Percentiles rank a stretch among this genome's conserved stretches.
These are phyloP conservation scores for Aspergillus tamarii DNA, from an alignment of 2,329 filamentous ascomycete species.

Conservation along the genomic window DNA sequence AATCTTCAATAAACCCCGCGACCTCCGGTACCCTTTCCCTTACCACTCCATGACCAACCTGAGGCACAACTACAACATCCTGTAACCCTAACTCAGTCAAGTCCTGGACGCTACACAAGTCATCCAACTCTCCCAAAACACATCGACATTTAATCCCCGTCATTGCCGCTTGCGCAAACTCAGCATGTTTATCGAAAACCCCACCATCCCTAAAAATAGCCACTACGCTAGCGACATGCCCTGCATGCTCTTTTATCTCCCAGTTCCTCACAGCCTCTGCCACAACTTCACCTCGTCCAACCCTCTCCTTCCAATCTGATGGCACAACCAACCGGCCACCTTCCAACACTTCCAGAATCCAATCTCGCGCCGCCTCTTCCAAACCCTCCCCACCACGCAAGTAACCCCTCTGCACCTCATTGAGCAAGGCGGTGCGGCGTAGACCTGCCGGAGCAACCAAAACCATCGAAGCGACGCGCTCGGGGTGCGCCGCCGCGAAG, in stretches of 20 bases:
- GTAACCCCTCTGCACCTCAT: conserved; percentile 21
- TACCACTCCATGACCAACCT: conserved; percentile 47
- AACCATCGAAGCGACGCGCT: conserved; percentile 37
- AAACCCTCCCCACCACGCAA: conserved; percentile 30
- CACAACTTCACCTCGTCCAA: conserved; percentile 49
- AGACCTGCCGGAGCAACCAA: conserved; percentile 56
- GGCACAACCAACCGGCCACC: conserved; percentile 49
- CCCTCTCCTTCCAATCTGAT: conserved; percentile 49
- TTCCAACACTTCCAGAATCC: conserved; percentile 48
- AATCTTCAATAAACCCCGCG: conserved; percentile 32
- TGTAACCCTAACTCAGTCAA: conserved; percentile 37
- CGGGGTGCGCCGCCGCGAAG: conserved; percentile 39
- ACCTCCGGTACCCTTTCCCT: conserved; percentile 43
- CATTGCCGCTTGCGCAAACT: conserved; percentile 32
- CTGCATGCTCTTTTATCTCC: conserved; percentile 51
- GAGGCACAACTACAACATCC: conserved; percentile 41
- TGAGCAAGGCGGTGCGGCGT: conserved; percentile 33
- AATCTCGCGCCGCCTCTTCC: conserved; percentile 37
- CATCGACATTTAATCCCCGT: conserved; percentile 31
- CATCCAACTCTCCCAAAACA: conserved; percentile 44
- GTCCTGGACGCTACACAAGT: conserved; percentile 35
- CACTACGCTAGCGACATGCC: conserved; percentile 52
- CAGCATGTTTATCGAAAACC: conserved; percentile 41
- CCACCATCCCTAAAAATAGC: conserved; percentile 52
- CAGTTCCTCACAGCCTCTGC: conserved; percentile 53